phyloP scores from a whole-genome alignment of 495 filamentous ascomycete species.

The Annulohypoxylon stygium region DNA sequence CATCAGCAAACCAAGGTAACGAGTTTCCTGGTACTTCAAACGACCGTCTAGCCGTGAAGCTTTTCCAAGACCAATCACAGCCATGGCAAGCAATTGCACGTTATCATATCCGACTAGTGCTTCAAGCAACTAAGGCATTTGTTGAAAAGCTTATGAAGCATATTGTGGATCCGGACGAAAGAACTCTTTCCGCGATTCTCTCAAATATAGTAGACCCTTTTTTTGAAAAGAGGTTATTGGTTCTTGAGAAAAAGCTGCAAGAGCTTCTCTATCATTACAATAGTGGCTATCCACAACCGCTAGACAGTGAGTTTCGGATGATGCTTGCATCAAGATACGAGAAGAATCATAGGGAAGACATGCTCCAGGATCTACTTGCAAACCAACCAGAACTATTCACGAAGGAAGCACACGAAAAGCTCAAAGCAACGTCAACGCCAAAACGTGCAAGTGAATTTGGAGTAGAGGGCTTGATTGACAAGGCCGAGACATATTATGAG shows the following conservation, averaged over 20 bases:
- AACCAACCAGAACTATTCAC: conserved; percentile 35
- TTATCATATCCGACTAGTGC: conserved; percentile 45
- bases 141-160: conserved; percentile 49
- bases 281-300: conserved; percentile 46
- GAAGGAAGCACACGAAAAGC: neutral
- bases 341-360: conserved; percentile 15
- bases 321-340: conserved; percentile 15
- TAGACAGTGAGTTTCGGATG: conserved; percentile 47
- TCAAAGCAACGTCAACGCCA: neutral
- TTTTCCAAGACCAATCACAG: conserved; percentile 52
- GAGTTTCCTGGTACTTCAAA: conserved; percentile 55
- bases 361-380: conserved; percentile 37
- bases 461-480: conserved; percentile 52
- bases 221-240: conserved; percentile 50
- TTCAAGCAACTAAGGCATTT: conserved; percentile 46
- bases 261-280: conserved; percentile 58
- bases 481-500: conserved; percentile 56
- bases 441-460: conserved; percentile 43
- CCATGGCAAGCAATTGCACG: conserved; percentile 52
- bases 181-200: conserved; percentile 48
- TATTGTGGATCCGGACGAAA: conserved; percentile 46
- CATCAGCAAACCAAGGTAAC: conserved; percentile 41
- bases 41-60: conserved; percentile 50
- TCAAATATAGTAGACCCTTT: conserved; percentile 52
- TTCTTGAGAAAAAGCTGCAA: conserved; percentile 51